These are phyloP conservation scores for Persicaria tinctoria DNA, from an alignment of 148 eudicot species.

Conservation along the genomic window DNA sequence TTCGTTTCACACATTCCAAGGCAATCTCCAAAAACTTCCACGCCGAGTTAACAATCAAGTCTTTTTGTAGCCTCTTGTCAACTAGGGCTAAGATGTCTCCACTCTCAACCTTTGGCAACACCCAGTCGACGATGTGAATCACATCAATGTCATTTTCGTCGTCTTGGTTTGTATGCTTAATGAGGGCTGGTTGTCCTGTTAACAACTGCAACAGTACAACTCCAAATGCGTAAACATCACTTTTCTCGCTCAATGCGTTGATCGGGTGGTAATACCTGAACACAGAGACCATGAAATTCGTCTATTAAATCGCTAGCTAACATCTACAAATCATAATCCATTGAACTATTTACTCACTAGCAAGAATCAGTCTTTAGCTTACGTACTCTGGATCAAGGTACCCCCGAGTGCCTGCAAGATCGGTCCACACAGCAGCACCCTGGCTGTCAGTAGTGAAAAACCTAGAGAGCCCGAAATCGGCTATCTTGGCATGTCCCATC, in stretches of 20 bases:
- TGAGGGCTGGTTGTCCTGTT: constrained; percentile 19
- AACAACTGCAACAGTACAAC: constrained; percentile 29
- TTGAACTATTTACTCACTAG: too few relatives aligned
- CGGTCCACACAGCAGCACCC: constrained; percentile 18
- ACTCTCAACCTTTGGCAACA: neutral
- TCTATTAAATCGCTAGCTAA: too few relatives aligned
- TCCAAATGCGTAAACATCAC: constrained; percentile 32
- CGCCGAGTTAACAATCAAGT: too few relatives aligned
- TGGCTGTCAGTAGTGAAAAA: too few relatives aligned
- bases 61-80: too few relatives aligned
- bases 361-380: neutral
- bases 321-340: too few relatives aligned
- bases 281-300: neutral
- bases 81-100: neutral
- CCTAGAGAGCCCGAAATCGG: too few relatives aligned
- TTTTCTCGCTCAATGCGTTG: constrained; percentile 21
- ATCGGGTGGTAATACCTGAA: neutral
- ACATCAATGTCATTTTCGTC: too few relatives aligned
- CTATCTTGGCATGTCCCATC: too few relatives aligned
- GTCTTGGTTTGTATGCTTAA: neutral
- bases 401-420: constrained; percentile 29
- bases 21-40: too few relatives aligned
- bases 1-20: too few relatives aligned
- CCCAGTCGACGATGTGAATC: neutral
- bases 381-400: constrained; percentile 39